Percentiles rank a stretch among this genome's conserved stretches.
Conservation (phyloP, 805 yeast genomes). For the Candida broadrunensis region DNA sequence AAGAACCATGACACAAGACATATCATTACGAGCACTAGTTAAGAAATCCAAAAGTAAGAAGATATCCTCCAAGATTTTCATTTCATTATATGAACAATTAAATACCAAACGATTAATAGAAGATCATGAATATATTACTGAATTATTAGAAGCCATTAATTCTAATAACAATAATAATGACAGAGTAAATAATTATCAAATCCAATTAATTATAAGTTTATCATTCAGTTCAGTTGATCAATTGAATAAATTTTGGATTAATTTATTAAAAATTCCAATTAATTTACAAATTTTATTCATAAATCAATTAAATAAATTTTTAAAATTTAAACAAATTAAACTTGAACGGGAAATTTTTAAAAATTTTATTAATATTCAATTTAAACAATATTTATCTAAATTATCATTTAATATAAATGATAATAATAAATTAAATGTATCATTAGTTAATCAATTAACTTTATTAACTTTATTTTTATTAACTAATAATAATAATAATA, state of each 20-base stretch:
- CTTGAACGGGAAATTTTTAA: slow-evolving; percentile 5
- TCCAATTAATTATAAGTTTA: slow-evolving; percentile 15
- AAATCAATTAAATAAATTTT: slow-evolving; percentile 6
- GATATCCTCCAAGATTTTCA: slow-evolving; percentile 21
- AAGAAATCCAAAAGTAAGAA: slow-evolving; percentile 16
- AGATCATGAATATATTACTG: slow-evolving; percentile 22
- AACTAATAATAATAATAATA: neutral
- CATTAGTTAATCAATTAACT: neutral
- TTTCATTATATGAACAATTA: slow-evolving; percentile 25
- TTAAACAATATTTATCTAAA: slow-evolving; percentile 10
- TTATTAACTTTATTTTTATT: neutral
- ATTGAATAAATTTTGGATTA: slow-evolving; percentile 20
- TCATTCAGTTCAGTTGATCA: slow-evolving; percentile 15
- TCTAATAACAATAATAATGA: slow-evolving; percentile 2
- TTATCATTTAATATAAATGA: neutral
- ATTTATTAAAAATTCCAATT: slow-evolving; percentile 9
- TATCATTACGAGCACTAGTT: slow-evolving; percentile 15
- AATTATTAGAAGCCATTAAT: slow-evolving; percentile 19
- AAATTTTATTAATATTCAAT: slow-evolving; percentile 9
- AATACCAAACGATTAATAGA: slow-evolving; percentile 15
- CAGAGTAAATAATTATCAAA: slow-evolving; percentile 8
- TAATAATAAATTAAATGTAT: neutral
- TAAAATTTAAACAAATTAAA: neutral
- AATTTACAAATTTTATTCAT: slow-evolving; percentile 11
- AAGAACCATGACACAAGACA: slow-evolving; percentile 2